phyloP scores from a whole-genome alignment of 2,329 filamentous ascomycete species.

The Diaporthe humulicola region DNA sequence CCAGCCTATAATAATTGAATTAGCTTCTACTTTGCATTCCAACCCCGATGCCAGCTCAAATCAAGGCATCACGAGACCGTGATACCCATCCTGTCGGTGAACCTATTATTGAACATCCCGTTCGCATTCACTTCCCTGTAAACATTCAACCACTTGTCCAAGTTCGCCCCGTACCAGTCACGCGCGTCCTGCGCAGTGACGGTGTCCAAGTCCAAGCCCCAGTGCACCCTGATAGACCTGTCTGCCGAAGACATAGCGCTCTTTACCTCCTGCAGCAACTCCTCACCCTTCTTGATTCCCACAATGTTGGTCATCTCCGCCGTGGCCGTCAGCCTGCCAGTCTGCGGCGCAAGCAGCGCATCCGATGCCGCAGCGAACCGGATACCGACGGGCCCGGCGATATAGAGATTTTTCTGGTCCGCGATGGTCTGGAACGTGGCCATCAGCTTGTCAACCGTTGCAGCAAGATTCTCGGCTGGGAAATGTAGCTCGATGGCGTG shows the following conservation, averaged over 20 bases:
- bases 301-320: conserved; percentile 45
- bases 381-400: conserved; percentile 45
- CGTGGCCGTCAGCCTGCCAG: conserved; percentile 43
- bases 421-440: conserved; percentile 42
- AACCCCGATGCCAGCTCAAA: neutral
- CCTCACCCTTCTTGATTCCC: conserved; percentile 40
- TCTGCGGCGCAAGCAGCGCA: conserved; percentile 44
- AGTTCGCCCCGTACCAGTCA: conserved; percentile 43
- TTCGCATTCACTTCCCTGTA: conserved; percentile 43
- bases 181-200: conserved; percentile 42
- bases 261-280: conserved; percentile 43
- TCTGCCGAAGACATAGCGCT: conserved; percentile 39
- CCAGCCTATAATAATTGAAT: neutral
- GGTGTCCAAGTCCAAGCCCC: conserved; percentile 45
- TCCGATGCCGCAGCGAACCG: conserved; percentile 42
- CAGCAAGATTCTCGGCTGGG: conserved; percentile 41
- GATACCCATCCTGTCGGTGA: conserved; percentile 43
- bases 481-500: conserved; percentile 43
- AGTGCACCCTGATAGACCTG: conserved; percentile 43
- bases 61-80: neutral
- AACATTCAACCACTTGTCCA: conserved; percentile 43
- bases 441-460: conserved; percentile 41
- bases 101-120: conserved; percentile 48
- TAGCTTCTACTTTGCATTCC: neutral
- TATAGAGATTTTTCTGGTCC: conserved; percentile 41